Evolutionary conservation across 176 grass and related monocot species (phyloP), one percentile per base, ranked within the genome.

Genomic region (Carex scoparia): DNA sequence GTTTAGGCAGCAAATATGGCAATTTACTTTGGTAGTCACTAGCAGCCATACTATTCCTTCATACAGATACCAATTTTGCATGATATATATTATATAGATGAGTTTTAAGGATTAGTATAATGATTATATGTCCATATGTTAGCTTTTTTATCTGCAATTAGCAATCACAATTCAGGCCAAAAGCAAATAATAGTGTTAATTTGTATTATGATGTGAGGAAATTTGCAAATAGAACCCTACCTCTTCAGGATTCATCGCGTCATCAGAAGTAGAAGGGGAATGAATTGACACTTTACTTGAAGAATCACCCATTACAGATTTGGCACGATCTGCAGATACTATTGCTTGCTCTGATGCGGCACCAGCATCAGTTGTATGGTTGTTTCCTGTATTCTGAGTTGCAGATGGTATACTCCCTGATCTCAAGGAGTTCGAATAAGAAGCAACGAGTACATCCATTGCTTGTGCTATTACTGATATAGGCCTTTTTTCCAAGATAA

Each of bases 381-480:
- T 79, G 37, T 65, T 92, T 91, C 86, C 84, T 74, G 81, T 88
- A 84, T 54, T 90, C 79, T 86, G 87, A 69, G 61, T 76, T 74
- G 84, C 89, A 87, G 83, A 67, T 88, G 85, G 40, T 84, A 55
- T 28, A 44, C 67, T 84, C 42, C 88, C 93, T 40, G 63, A 75
- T 90, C 91, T 93, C 65, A 98, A 79, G 66, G 79, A 89, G 69
- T 91, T 86, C 3, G 90, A 90, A 89, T 98, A 95, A 65, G 89
- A 98, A 84, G 91, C 86, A 86, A 98, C 89, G 84, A 98, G 75
- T 58, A 91, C 88, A 92, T 95, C 91, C 65, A 98, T 98, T 79
- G 91, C 91, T 90, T 85, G 92, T 70, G 84, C 85, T 86, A 92
- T 89, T 10, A 85, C 87, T 66, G 70, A 86, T 82, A 95, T 80